Evolutionary conservation across 768 basidiomycete genomes (phyloP), one percentile per base, ranked within the genome.

Genomic region (Pisolithus microcarpus): DNA sequence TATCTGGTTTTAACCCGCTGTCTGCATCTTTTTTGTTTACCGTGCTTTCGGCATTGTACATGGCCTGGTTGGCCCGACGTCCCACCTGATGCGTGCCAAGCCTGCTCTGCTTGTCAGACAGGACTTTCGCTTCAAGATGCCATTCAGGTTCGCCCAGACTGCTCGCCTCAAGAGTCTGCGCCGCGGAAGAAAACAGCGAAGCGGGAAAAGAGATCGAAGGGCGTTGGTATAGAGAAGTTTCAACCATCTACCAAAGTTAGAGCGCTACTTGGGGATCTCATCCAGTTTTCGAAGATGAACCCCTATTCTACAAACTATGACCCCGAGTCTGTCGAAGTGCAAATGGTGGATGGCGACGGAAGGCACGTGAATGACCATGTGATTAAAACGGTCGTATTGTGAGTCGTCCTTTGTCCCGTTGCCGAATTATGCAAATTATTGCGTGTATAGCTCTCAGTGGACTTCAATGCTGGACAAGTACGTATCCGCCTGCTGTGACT

Each of bases 331-430:
- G 68, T 84, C 42, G 89, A 87, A 63, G 75, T 91, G 19, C 81
- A 90, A 61, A 82, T 87, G 75, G 72, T 89, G 23, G 89, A 94
- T 56, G 74, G 75, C 40, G 68, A 86, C 46, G 91, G 89, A 19
- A 81, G 82, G 53, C 76, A 76, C 23, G 58, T 87, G 15, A 84
- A 87, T 46, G 84, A 87, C 43, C 81, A 80, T 4, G 62, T 82
- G 31, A 72, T 87, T 48, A 98, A 99, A 73, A 94, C 91, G 4
- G 87, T 98, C 38, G 94, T 98, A 48, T 98, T 98, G 89, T 97
- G 65, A 67, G 92, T 78, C 28, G 4, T 40, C 26, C 48, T 39
- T 52, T 44, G 57, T 54, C 46, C 60, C 19, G 49, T 57, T 49
- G n/a, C 46, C 38, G 53, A 49, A 46, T 15, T 49, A 42, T 43